phyloP scores from a whole-genome alignment of 805 yeast species.

The Phaffomyces thermotolerans region DNA sequence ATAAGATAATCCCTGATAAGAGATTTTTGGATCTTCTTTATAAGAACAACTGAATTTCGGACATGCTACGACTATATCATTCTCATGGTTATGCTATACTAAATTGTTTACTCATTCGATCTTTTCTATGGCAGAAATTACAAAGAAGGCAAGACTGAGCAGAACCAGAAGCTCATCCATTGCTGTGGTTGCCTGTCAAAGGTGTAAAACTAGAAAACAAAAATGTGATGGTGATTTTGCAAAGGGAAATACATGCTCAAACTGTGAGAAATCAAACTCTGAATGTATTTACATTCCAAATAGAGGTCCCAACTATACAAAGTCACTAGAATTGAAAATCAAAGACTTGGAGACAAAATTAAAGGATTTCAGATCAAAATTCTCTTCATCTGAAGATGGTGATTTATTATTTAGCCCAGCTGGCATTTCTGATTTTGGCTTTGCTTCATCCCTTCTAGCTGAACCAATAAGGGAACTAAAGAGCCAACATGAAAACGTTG shows the following conservation, averaged over 20 bases:
- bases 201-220: conserved; percentile 1
- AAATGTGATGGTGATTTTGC: conserved; percentile 2
- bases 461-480: not conserved
- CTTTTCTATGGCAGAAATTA: too few species aligned
- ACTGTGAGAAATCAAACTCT: not conserved
- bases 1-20: not conserved
- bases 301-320: not conserved
- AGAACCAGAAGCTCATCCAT: not conserved
- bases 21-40: not conserved
- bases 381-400: not conserved
- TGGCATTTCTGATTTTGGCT: not conserved
- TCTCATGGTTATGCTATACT: not conserved
- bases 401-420: not conserved
- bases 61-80: not conserved
- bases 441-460: not conserved
- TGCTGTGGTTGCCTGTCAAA: not conserved
- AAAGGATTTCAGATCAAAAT: not conserved
- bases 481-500: not conserved
- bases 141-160: too few species aligned
- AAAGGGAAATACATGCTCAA: not conserved
- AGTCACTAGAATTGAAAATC: not conserved
- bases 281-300: not conserved
- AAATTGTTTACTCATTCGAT: too few species aligned
- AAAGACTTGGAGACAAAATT: not conserved
- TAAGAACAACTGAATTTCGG: not conserved